Conservation (phyloP, 768 basidiomycete species). For the Suillus subaureus region DNA sequence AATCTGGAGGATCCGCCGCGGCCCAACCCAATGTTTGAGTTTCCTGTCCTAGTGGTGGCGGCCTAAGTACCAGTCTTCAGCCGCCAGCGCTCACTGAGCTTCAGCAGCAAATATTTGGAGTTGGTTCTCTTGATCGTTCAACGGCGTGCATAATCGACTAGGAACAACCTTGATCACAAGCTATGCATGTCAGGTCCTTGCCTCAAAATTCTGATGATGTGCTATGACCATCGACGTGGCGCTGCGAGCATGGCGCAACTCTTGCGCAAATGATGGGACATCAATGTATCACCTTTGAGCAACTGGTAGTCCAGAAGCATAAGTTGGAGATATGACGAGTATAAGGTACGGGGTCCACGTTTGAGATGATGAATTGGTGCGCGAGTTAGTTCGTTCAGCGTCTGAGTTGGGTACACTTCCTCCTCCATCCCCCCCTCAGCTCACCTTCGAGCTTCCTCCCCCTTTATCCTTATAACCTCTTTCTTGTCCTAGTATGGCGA, state of each 20-base stretch:
- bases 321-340: too few relatives aligned
- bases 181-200: neutral
- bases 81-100: too few relatives aligned
- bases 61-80: neutral
- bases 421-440: too few relatives aligned
- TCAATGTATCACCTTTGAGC: neutral
- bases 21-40: neutral
- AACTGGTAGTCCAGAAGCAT: neutral
- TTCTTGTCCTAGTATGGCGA: too few relatives aligned
- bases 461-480: too few relatives aligned
- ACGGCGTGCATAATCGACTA: neutral
- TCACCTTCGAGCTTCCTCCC: too few relatives aligned
- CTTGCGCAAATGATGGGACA: neutral
- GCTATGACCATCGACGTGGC: neutral
- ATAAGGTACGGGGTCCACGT: too few relatives aligned
- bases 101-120: neutral
- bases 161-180: neutral
- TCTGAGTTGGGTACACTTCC: too few relatives aligned
- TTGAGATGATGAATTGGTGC: too few relatives aligned
- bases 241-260: neutral
- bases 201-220: neutral
- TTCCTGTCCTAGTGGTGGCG: neutral
- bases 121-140: neutral
- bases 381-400: too few relatives aligned
- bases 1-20: neutral